These are phyloP conservation scores for Vitis riparia DNA, from an alignment of 164 flowering plant genomes.

Conservation along the genomic window DNA sequence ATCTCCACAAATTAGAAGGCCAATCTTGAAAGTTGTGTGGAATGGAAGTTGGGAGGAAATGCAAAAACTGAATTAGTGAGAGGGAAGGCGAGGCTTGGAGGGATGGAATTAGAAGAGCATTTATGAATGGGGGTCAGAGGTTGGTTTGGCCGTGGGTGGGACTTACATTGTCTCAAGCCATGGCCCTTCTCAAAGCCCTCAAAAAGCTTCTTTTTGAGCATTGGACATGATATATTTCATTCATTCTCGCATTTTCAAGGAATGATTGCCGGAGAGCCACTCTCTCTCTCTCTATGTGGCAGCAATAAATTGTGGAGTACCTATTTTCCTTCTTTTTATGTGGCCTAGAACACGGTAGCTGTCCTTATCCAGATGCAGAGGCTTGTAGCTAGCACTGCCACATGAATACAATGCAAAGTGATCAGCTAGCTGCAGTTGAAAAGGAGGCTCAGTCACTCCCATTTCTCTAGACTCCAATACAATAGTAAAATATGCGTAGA, in stretches of 20 bases:
- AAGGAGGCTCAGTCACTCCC: too few relatives aligned
- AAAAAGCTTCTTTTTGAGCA: not conserved
- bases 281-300: not conserved
- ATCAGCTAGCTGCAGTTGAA: too few relatives aligned
- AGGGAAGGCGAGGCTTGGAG: too few relatives aligned
- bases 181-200: not conserved
- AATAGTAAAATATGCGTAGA: too few relatives aligned
- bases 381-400: too few relatives aligned
- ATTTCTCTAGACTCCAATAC: too few relatives aligned
- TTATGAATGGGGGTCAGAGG: not conserved
- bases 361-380: constrained; percentile 4
- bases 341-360: constrained; percentile 10
- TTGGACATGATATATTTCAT: not conserved
- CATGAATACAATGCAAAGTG: too few relatives aligned
- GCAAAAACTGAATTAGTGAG: too few relatives aligned
- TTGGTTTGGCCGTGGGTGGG: constrained; percentile 2
- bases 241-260: constrained; percentile 11
- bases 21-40: too few relatives aligned
- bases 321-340: constrained; percentile 4
- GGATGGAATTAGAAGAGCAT: not conserved
- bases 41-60: too few relatives aligned
- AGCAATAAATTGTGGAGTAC: not conserved
- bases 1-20: too few relatives aligned
- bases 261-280: constrained; percentile 10
- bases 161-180: not conserved